These are phyloP conservation scores for Luvunga scandens DNA, from an alignment of 345 rosid species.

Conservation along the genomic window DNA sequence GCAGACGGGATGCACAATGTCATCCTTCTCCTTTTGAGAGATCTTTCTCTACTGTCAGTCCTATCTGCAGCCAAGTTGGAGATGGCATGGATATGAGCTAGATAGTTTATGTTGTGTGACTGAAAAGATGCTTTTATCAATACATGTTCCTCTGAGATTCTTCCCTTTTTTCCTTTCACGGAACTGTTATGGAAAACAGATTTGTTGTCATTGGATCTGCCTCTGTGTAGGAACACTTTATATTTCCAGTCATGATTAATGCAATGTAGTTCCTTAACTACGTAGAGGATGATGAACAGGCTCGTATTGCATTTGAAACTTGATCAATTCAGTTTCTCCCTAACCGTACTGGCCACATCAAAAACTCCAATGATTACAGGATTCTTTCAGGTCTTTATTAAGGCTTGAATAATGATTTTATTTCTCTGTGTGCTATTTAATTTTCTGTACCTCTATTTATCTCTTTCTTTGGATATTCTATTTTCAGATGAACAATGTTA, in stretches of 20 bases:
- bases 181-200: slow-evolving; percentile 48
- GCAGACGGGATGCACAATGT: slow-evolving; percentile 70
- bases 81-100: slow-evolving; percentile 97
- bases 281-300: slow-evolving; percentile 18
- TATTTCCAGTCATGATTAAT: slow-evolving; percentile 44
- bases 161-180: slow-evolving; percentile 27
- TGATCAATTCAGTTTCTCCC: slow-evolving; percentile 18
- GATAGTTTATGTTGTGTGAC: slow-evolving; percentile 36
- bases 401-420: slow-evolving; percentile 12
- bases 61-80: slow-evolving; percentile 91
- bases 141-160: slow-evolving; percentile 33
- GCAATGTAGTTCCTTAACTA: slow-evolving; percentile 35
- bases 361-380: slow-evolving; percentile 10
- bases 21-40: slow-evolving; percentile 94
- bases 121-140: slow-evolving; percentile 25
- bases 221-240: slow-evolving; percentile 52
- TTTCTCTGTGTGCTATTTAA: neutral
- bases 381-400: slow-evolving; percentile 11
- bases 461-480: neutral
- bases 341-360: slow-evolving; percentile 12
- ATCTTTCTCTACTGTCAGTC: slow-evolving; percentile 81
- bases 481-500: neutral
- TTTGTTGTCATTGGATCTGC: slow-evolving; percentile 47
- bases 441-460: neutral
- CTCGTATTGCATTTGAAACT: slow-evolving; percentile 20